Conservation (phyloP, 1,139 yeast genomes). For the Geotrichum klebahnii region DNA sequence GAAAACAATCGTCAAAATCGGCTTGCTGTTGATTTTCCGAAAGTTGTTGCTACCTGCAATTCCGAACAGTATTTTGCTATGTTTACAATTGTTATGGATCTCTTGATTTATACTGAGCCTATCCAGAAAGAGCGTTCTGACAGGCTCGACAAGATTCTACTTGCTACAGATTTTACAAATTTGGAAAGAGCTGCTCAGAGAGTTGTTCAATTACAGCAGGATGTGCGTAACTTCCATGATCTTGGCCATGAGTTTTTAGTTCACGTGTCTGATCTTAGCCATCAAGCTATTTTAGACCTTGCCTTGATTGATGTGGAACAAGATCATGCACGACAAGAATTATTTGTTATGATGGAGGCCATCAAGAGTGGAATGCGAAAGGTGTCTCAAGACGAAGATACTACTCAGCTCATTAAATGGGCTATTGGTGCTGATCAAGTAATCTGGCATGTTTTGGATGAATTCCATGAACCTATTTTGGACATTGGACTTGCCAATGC, state of each 20-base stretch:
- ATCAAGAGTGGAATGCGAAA: slow-evolving; percentile 50
- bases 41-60: slow-evolving; percentile 64
- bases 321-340: slow-evolving; percentile 54
- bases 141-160: slow-evolving; percentile 58
- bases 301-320: slow-evolving; percentile 53
- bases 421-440: slow-evolving; percentile 66
- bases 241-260: slow-evolving; percentile 48
- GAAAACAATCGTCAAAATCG: slow-evolving; percentile 42
- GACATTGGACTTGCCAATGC: slow-evolving; percentile 68
- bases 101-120: slow-evolving; percentile 65
- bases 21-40: slow-evolving; percentile 61
- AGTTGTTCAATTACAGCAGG: slow-evolving; percentile 54
- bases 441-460: slow-evolving; percentile 65
- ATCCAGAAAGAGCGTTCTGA: slow-evolving; percentile 54
- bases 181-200: slow-evolving; percentile 52
- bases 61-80: slow-evolving; percentile 69
- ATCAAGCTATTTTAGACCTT: slow-evolving; percentile 33
- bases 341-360: slow-evolving; percentile 64
- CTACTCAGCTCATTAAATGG: slow-evolving; percentile 49
- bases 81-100: slow-evolving; percentile 59
- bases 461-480: slow-evolving; percentile 58
- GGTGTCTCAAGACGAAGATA: slow-evolving; percentile 41
- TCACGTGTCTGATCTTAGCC: slow-evolving; percentile 30
- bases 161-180: slow-evolving; percentile 67
- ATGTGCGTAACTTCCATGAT: slow-evolving; percentile 46